Base-by-base conservation (phyloP, 202 grass and related monocot species). In the Zizania palustris region DNA sequence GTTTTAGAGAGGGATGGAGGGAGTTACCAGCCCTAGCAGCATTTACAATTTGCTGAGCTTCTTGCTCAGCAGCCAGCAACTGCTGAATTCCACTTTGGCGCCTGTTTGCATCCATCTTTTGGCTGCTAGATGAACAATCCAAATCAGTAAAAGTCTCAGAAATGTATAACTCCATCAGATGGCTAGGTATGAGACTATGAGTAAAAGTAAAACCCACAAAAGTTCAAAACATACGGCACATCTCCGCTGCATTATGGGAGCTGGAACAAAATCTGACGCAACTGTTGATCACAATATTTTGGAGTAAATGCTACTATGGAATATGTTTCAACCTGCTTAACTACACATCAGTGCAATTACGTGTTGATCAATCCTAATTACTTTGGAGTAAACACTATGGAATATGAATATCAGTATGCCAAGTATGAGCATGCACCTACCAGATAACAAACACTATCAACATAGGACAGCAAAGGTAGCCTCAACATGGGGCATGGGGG, bases 21-120 rank as follows among this genome's bases (percentile, higher is more conserved):
- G 76, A 20, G 42, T 34, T 97, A 97, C 93, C 85, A 49, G 66
- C 77, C 67, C 90, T 89, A 41, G 93, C 90, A 16, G 67, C 45
- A 69, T 80, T 84, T 28, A 97, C 80, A 44, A 89, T 93, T 67
- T 97, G 87, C 77, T 91, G 90, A 64, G 90, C 93, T 11, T 97
- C 88, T 78, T 97, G 88, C 73, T 97, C 93, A 28, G 90, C 93
- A 79, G 93, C 77, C 74, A 93, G 58, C 65, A 97, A 85, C 72
- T 86, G 90, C 65, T 93, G 90, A 48, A 97, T 93, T 28, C 90
- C 93, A 63, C 82, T 86, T 39, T 88, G 88, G 62, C 85, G 89
- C 48, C 93, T 90, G 67, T 46, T 85, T 0, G 90, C 0, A 5
- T 93, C 93, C 93, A 97, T 97, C 74, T 83, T 75, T 39, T 19